These are phyloP conservation scores for Babesia bovis DNA, from an alignment of 169 alveolate genomes.

Conservation along the genomic window DNA sequence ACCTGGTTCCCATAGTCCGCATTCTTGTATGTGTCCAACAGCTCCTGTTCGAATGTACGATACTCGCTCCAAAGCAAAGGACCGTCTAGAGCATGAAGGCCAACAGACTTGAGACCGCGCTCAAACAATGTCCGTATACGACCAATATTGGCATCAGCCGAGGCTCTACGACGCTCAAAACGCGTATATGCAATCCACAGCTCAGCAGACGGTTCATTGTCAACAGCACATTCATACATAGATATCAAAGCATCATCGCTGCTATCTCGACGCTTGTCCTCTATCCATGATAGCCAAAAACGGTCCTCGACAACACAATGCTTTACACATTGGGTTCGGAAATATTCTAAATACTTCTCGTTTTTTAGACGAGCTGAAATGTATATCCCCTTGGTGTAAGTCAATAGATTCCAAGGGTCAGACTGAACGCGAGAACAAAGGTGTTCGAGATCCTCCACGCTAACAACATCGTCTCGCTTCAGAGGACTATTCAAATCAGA, in stretches of 20 bases:
- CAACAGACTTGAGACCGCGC: slow-evolving; percentile 51
- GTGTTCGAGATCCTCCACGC: slow-evolving; percentile 46
- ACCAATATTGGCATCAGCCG: neutral
- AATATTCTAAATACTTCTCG: slow-evolving; percentile 36
- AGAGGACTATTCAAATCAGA: slow-evolving; percentile 16
- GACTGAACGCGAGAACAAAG: slow-evolving; percentile 23
- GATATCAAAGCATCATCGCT: slow-evolving; percentile 37
- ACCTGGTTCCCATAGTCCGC: slow-evolving; percentile 30
- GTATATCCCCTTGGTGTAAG: slow-evolving; percentile 50
- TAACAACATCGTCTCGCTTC: slow-evolving; percentile 25
- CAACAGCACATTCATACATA: slow-evolving; percentile 59
- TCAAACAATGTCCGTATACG: slow-evolving; percentile 37
- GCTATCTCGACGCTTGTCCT: slow-evolving; percentile 42
- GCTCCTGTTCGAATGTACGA: slow-evolving; percentile 54
- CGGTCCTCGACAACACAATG: slow-evolving; percentile 63
- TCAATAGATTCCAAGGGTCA: slow-evolving; percentile 57
- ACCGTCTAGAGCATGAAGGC: slow-evolving; percentile 68
- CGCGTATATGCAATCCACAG: slow-evolving; percentile 58
- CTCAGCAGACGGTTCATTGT: slow-evolving; percentile 66
- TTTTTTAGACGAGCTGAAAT: slow-evolving; percentile 40
- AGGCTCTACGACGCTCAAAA: slow-evolving; percentile 8
- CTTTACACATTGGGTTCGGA: slow-evolving; percentile 49
- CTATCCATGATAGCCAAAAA: slow-evolving; percentile 62
- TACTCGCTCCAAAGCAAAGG: slow-evolving; percentile 63
- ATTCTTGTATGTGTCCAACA: slow-evolving; percentile 13